phyloP scores from a whole-genome alignment of 2,329 filamentous ascomycete species.

The Trichoderma brevicompactum region DNA sequence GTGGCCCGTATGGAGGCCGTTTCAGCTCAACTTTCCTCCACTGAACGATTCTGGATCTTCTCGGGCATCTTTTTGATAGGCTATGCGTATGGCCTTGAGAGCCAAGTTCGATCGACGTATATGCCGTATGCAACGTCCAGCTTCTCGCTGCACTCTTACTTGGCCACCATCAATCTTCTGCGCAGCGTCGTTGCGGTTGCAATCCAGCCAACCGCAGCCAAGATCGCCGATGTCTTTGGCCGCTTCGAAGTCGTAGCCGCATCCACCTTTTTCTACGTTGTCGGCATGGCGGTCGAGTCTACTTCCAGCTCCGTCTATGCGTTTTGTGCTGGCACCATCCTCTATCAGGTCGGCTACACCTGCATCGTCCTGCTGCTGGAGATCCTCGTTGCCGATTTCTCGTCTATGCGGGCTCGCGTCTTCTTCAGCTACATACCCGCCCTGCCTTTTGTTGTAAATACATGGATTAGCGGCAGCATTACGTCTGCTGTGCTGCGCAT shows the following conservation, averaged over 20 bases:
- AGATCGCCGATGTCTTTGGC: conserved; percentile 66
- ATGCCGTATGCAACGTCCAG: conserved; percentile 59
- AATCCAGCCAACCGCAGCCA: conserved; percentile 61
- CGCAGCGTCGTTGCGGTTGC: conserved; percentile 64
- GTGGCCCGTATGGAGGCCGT: conserved; percentile 58
- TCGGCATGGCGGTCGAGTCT: conserved; percentile 59
- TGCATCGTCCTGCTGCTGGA: conserved; percentile 61
- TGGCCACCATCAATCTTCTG: conserved; percentile 63
- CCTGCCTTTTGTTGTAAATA: conserved; percentile 63
- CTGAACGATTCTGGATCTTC: conserved; percentile 58
- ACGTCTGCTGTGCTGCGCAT: conserved; percentile 52
- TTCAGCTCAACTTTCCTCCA: conserved; percentile 49
- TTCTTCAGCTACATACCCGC: conserved; percentile 67
- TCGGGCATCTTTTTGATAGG: conserved; percentile 61
- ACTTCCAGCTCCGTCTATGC: conserved; percentile 51
- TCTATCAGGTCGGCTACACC: conserved; percentile 65
- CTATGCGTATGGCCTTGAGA: conserved; percentile 64
- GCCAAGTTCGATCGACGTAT: conserved; percentile 55
- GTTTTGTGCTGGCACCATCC: conserved; percentile 58
- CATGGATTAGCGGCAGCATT: conserved; percentile 66
- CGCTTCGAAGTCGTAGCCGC: conserved; percentile 61
- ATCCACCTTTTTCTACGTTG: conserved; percentile 60
- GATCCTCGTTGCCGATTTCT: conserved; percentile 64
- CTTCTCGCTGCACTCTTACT: conserved; percentile 57
- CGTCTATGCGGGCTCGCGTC: conserved; percentile 62